These are phyloP conservation scores for Pulveroboletus sp. DNA, from an alignment of 768 basidiomycete species.

Conservation along the genomic window DNA sequence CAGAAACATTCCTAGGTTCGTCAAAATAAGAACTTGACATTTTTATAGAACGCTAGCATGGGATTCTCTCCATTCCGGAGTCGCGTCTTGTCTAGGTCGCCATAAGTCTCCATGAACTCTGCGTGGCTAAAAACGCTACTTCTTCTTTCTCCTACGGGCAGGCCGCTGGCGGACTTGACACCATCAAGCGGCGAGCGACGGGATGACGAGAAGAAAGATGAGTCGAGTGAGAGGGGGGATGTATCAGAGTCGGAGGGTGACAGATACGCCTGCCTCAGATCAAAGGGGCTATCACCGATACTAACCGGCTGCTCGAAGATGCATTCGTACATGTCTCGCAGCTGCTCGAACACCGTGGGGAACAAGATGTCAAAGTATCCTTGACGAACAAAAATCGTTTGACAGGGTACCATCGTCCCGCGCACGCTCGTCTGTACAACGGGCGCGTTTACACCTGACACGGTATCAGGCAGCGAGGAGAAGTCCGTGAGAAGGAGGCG, in stretches of 20 bases:
- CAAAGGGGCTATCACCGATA: conserved; percentile 7
- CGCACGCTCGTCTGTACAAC: conserved; percentile 93
- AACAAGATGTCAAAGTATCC: conserved; percentile 99
- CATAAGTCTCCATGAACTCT: conserved; percentile 86
- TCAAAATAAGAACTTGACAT: conserved; percentile 90
- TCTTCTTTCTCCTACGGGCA: conserved; percentile 77
- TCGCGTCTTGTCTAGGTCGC: conserved; percentile 63
- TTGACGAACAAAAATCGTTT: conserved; percentile 86
- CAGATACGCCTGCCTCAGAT: conserved; percentile 34
- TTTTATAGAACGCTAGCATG: conserved; percentile 83
- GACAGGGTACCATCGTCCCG: conserved; percentile 81
- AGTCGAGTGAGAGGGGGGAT: conserved; percentile 48
- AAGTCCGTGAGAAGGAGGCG: conserved; percentile 95
- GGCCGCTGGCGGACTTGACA: conserved; percentile 66
- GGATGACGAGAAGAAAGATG: conserved; percentile 63
- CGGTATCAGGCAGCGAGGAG: conserved; percentile 77
- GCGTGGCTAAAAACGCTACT: conserved; percentile 83
- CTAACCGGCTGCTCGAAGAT: conserved; percentile 60
- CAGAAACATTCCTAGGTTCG: background rate
- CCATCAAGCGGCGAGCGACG: conserved; percentile 65
- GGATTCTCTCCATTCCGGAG: conserved; percentile 84
- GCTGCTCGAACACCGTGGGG: conserved; percentile 81
- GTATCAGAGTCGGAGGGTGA: conserved; percentile 51
- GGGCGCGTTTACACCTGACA: conserved; percentile 64
- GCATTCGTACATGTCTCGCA: conserved; percentile 88